Base-by-base conservation (phyloP, 2,329 filamentous ascomycete genomes). In the Hymenoscyphus infarciens region DNA sequence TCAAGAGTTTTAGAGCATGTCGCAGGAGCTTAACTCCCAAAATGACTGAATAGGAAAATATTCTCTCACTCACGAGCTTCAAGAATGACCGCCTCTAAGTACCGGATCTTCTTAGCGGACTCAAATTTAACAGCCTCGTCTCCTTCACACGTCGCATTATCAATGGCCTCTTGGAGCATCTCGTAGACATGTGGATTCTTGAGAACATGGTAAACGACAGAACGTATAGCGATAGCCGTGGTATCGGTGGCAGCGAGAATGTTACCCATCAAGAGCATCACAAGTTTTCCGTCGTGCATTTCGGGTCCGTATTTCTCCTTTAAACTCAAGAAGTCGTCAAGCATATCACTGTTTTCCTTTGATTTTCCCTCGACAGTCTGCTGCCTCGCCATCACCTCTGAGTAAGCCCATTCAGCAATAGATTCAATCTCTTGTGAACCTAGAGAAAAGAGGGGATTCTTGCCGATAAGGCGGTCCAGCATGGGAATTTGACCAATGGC, bases 51-150 rank as follows among this genome's bases (percentile, higher is more conserved):
- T 31, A 8, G 29, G 5, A 31, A 31, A 8, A 8, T 31, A 31
- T 31, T 31, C 29, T 78, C 74, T 67, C 86, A 31, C 29, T 31
- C 29, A 31, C 83, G 16, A 77, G 78, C 33, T 85, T 75, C 6
- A 82, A 78, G 78, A 31, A 85, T 75, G 5, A 82, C 78, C 3
- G 82, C 82, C 52, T 80, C 76, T 8, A 86, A 77, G 68, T 83
- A 81, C n/a, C 72, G 74, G 7, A 77, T 72, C 29, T 68, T 71
- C 29, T 66, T 74, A 39, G 72, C 67, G 16, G 63, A 56, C 1
- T 52, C 55, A 59, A 71, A 73, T 5, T 64, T 62, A 1, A 70
- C 68, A 2, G 71, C 68, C 27, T 63, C 66, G 2, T 64, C 64
- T 15, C 76, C 61, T 2, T 81, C 82, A 53, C 80, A 75, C 2